Base-by-base conservation (phyloP, 129 eudicot species). In the Tagetes erecta region DNA sequence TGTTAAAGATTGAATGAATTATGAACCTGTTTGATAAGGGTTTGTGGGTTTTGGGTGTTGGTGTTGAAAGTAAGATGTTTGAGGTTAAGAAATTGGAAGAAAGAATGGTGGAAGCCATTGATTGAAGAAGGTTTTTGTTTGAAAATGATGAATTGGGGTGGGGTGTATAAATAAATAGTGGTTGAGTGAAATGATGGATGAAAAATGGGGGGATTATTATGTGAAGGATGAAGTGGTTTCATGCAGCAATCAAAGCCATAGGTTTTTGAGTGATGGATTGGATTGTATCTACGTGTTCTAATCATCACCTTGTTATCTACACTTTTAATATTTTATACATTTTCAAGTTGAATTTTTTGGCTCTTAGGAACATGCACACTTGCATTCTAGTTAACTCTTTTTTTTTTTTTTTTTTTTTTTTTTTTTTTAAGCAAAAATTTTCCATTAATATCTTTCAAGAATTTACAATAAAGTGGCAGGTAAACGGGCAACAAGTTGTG, bases 1-100 rank as follows among this genome's bases (percentile, higher is more conserved):
- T 83, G 72, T 49, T 64, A 20, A 87, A 75, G 35, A 89, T 42
- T 6, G 96, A 77, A 72, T 81, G 84, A 39, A 87, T 68, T 42
- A 83, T 27, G 53, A 84, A 64, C 45, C 72, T 86, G 47, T 73
- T 84, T 77, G 75, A 68, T 12, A 67, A 74, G 0, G 80, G 57
- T 71, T 78, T 74, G n/a, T 82, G 79, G 38, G 82, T 86, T 84
- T 88, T 88, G 77, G 95, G 95, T 8, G 95, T 88, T 62, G 97
- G 87, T 39, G 88, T 33, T 52, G 92, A 87, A 44, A 87, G 77
- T 47, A 84, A 71, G 80, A 84, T 55, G 53, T 75, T 88, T 74
- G 86, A 70, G 47, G 90, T 90, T 37, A 80, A 79, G 74, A 91
- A 86, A 37, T 52, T 77, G 70, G 95, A 85, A 45, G 88, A 84